phyloP scores from a whole-genome alignment of 2,329 filamentous ascomycete genomes.

The Pseudovirgaria hyperparasitica region DNA sequence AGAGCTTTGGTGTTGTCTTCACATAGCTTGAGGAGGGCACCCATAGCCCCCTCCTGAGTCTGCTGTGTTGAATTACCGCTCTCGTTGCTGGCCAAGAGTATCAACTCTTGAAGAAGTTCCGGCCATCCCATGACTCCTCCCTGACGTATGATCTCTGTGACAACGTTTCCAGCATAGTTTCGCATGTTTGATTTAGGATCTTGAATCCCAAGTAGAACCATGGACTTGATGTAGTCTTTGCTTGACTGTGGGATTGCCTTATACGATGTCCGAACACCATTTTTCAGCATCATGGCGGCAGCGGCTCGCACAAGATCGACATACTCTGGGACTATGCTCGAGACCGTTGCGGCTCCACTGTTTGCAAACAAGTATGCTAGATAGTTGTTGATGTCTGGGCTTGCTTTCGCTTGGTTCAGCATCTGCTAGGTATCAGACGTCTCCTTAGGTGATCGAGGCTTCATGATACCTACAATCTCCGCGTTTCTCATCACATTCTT shows the following conservation, averaged over 20 bases:
- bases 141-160: constrained; percentile 77
- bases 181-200: constrained; percentile 75
- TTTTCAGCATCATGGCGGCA: constrained; percentile 90
- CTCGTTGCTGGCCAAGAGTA: constrained; percentile 64
- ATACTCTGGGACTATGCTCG: constrained; percentile 49
- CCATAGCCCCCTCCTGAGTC: constrained; percentile 86
- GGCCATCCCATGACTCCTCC: constrained; percentile 87
- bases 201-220: constrained; percentile 65
- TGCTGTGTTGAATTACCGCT: constrained; percentile 53
- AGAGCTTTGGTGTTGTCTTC: constrained; percentile 86
- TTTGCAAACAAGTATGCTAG: constrained; percentile 81
- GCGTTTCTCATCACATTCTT: constrained; percentile 75
- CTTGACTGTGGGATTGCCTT: constrained; percentile 62
- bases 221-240: constrained; percentile 64
- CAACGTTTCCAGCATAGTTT: constrained; percentile 81
- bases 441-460: constrained; percentile 2
- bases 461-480: constrained; percentile 55
- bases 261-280: constrained; percentile 68
- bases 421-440: constrained; percentile 47
- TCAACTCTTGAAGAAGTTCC: constrained; percentile 70
- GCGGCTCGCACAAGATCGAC: constrained; percentile 72
- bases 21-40: constrained; percentile 86
- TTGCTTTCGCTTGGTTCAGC: constrained; percentile 77
- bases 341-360: constrained; percentile 47
- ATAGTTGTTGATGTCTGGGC: constrained; percentile 95